Evolutionary conservation across 495 filamentous ascomycete genomes (phyloP).

Genomic region (Hyphodiscus hymeniophilus): DNA sequence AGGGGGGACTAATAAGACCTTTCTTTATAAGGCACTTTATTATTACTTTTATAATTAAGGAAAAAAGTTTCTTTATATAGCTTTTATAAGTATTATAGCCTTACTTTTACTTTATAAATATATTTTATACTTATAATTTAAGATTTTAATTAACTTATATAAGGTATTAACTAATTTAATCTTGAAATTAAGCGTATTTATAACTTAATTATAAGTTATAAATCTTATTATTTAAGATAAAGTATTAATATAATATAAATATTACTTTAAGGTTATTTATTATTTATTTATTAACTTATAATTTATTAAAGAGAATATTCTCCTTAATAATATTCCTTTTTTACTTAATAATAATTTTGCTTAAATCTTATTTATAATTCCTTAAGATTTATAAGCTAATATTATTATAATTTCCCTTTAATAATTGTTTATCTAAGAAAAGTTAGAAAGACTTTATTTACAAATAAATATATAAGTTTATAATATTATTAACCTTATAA

Average conservation of each 20-base stretch:
- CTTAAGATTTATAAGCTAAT: background rate
- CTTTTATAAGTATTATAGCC: conserved; percentile 15
- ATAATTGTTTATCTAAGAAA: background rate
- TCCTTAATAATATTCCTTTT: background rate
- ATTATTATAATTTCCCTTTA: conserved; percentile 1
- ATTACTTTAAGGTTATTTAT: conserved; percentile 3
- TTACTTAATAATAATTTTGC: conserved; percentile 2
- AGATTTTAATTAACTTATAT: conserved; percentile 14
- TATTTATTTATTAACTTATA: background rate
- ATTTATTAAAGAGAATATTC: conserved; percentile 1
- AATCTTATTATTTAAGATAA: conserved; percentile 9
- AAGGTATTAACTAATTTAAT: conserved; percentile 9
- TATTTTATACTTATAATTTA: conserved; percentile 12
- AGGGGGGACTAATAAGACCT: conserved; percentile 13
- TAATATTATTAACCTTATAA: background rate
- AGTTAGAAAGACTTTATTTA: background rate
- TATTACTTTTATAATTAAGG: conserved; percentile 9
- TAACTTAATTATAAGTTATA: background rate
- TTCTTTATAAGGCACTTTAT: conserved; percentile 15
- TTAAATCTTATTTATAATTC: conserved; percentile 1
- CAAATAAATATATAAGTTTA: conserved; percentile 2
- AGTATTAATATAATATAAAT: conserved; percentile 3
- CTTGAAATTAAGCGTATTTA: conserved; percentile 4
- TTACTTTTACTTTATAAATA: conserved; percentile 10
- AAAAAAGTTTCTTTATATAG: conserved; percentile 18